Percentiles rank a stretch among this genome's conserved stretches.
These are phyloP conservation scores for Termitomyces sp. DNA, from an alignment of 768 basidiomycete genomes.

Conservation along the genomic window DNA sequence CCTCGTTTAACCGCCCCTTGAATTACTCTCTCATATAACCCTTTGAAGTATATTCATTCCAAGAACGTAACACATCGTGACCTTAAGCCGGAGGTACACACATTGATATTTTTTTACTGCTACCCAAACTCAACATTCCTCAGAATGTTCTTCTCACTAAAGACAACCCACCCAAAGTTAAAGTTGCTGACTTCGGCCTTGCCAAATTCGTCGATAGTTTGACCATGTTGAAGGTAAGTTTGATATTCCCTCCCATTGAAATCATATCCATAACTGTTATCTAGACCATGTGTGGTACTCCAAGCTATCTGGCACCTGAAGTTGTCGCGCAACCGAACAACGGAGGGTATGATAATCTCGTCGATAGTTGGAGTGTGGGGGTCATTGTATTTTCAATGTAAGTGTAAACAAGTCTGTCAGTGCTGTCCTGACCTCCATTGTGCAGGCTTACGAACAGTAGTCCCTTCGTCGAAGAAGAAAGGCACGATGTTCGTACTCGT, in stretches of 20 bases:
- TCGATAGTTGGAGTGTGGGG: conserved; percentile 96
- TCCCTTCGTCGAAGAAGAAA: conserved; percentile 82
- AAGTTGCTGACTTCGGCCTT: conserved; percentile 95
- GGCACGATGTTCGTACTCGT: conserved; percentile 57
- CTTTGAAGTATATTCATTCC: conserved; percentile 59
- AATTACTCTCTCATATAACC: conserved; percentile 3
- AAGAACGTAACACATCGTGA: conserved; percentile 90
- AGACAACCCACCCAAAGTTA: conserved; percentile 67
- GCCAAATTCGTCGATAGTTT: conserved; percentile 86
- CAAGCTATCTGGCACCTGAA: conserved; percentile 91
- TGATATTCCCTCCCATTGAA: not conserved
- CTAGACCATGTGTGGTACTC: conserved; percentile 95
- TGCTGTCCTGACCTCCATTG: not conserved
- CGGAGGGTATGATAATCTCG: conserved; percentile 81
- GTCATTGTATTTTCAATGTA: conserved; percentile 94
- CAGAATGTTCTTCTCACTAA: conserved; percentile 84
- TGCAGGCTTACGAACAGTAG: conserved; percentile 70
- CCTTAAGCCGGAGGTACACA: conserved; percentile 76
- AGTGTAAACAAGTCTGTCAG: not conserved
- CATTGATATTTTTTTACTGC: conserved; percentile 6
- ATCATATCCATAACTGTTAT: not conserved
- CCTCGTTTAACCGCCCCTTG: not conserved
- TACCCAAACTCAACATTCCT: conserved; percentile 2
- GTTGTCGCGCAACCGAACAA: conserved; percentile 68
- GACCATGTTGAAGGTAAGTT: conserved; percentile 70